phyloP scores from a whole-genome alignment of 306 rosid species.

The Vigna unguiculata region DNA sequence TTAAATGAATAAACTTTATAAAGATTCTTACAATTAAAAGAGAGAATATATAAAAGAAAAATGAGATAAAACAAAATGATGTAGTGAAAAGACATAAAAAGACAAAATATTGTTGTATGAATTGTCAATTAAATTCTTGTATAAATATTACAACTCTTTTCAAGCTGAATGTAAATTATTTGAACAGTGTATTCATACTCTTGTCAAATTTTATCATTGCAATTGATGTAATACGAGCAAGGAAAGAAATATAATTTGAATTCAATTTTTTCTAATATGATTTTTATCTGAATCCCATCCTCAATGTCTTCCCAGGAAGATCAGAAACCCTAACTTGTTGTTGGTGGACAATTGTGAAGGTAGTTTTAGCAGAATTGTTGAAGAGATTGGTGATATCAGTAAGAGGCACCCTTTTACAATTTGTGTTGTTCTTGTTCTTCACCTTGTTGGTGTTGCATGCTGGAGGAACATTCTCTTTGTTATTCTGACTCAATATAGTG shows the following conservation, averaged over 20 bases:
- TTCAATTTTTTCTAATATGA: background rate
- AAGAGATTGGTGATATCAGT: background rate
- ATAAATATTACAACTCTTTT: too few species aligned
- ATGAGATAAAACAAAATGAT: too few species aligned
- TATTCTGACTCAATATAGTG: background rate
- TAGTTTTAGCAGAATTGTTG: background rate
- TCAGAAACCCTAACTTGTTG: background rate
- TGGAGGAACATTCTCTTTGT: slow-evolving; percentile 16
- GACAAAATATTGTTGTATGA: too few species aligned
- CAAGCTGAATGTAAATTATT: too few species aligned
- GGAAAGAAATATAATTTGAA: background rate
- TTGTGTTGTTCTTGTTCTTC: background rate
- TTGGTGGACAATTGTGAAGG: too few species aligned
- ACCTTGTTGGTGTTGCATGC: background rate
- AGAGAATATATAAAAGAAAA: too few species aligned
- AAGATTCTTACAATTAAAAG: too few species aligned
- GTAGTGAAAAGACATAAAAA: too few species aligned
- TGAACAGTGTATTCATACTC: too few species aligned
- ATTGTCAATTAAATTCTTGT: too few species aligned
- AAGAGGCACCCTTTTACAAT: background rate
- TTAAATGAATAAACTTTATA: too few species aligned
- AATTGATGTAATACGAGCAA: background rate
- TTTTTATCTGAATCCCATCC: slow-evolving; percentile 43
- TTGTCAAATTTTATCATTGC: background rate
- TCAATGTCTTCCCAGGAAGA: background rate